Percentiles rank a stretch among this genome's conserved stretches.
Conservation (phyloP, 2,329 filamentous ascomycete species). For the Aspergillus brunneoviolaceus region DNA sequence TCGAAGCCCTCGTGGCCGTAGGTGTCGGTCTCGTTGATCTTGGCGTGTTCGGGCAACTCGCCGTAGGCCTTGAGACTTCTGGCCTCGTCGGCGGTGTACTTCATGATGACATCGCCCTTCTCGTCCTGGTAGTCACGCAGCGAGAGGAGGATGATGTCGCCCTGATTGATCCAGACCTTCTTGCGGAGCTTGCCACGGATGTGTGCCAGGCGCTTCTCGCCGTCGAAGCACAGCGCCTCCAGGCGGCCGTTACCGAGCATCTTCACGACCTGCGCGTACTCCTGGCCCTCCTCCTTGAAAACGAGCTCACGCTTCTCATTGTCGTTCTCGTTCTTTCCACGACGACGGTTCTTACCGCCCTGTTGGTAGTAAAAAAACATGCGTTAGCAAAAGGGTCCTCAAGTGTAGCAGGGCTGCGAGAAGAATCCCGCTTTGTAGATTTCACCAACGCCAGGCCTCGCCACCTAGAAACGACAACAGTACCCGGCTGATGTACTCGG, state of each 20-base stretch:
- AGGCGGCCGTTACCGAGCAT: slow-evolving; percentile 96
- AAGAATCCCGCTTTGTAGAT: not conserved
- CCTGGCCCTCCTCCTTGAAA: slow-evolving; percentile 98
- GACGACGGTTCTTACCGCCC: slow-evolving; percentile 97
- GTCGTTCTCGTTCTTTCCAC: slow-evolving; percentile 99
- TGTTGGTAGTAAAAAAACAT: slow-evolving; percentile 43
- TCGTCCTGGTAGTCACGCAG: slow-evolving; percentile 92
- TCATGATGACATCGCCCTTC: slow-evolving; percentile 90
- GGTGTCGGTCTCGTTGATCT: slow-evolving; percentile 99
- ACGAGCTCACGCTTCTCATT: slow-evolving; percentile 98
- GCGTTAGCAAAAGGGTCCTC: slow-evolving; percentile 27
- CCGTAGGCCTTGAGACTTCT: slow-evolving; percentile 94
- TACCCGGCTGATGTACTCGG: not conserved
- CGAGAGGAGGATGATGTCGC: slow-evolving; percentile 85
- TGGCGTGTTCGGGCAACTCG: slow-evolving; percentile 93
- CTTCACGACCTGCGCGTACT: slow-evolving; percentile 86
- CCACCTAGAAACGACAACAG: not conserved
- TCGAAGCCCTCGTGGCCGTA: slow-evolving; percentile 85
- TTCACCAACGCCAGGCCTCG: not conserved
- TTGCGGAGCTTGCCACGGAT: slow-evolving; percentile 96
- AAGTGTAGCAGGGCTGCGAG: not conserved
- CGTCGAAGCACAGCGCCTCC: slow-evolving; percentile 93
- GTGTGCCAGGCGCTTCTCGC: slow-evolving; percentile 78
- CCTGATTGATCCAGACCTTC: slow-evolving; percentile 99
- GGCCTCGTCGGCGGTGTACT: slow-evolving; percentile 95